phyloP scores from a whole-genome alignment of 352 stramenopile genomes.

The Aphanomyces invadans region DNA sequence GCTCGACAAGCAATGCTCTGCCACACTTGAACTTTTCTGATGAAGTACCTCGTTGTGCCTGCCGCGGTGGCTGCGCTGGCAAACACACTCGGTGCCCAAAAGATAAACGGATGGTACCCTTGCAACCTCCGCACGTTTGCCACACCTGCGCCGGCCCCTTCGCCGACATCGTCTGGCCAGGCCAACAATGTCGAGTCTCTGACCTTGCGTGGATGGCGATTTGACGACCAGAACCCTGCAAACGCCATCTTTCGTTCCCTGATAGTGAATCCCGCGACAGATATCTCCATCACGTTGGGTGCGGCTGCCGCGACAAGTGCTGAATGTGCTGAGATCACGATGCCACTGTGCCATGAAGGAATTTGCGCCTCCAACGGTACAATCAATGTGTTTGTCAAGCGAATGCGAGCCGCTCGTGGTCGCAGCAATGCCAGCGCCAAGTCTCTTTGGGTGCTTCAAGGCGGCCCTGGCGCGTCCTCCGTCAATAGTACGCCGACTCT shows the following conservation, averaged over 20 bases:
- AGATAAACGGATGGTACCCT: constrained; percentile 22
- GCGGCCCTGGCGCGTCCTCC: constrained; percentile 34
- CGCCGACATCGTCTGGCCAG: not conserved
- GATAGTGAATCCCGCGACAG: not conserved
- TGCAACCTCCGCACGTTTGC: constrained; percentile 14
- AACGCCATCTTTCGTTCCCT: not conserved
- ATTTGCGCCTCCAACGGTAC: constrained; percentile 17
- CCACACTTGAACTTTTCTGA: too few species aligned
- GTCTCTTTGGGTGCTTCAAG: constrained; percentile 40
- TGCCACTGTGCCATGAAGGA: constrained; percentile 15
- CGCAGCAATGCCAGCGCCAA: constrained; percentile 8
- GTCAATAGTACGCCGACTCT: constrained; percentile 31
- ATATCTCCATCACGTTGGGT: not conserved
- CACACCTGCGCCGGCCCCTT: not conserved
- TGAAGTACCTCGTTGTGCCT: not conserved
- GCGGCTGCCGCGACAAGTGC: not conserved
- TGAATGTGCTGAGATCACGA: constrained; percentile 17
- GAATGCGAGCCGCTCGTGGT: not conserved
- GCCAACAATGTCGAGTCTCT: not conserved
- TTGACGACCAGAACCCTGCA: not conserved
- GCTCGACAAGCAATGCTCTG: too few species aligned
- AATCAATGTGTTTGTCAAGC: constrained; percentile 31
- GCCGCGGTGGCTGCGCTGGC: not conserved
- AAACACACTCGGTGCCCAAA: not conserved
- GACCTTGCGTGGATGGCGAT: not conserved